Percentiles rank a stretch among this genome's conserved stretches.
These are phyloP conservation scores for Ceratobasidium sp. DNA, from an alignment of 1,284 basidiomycete species.

Conservation along the genomic window DNA sequence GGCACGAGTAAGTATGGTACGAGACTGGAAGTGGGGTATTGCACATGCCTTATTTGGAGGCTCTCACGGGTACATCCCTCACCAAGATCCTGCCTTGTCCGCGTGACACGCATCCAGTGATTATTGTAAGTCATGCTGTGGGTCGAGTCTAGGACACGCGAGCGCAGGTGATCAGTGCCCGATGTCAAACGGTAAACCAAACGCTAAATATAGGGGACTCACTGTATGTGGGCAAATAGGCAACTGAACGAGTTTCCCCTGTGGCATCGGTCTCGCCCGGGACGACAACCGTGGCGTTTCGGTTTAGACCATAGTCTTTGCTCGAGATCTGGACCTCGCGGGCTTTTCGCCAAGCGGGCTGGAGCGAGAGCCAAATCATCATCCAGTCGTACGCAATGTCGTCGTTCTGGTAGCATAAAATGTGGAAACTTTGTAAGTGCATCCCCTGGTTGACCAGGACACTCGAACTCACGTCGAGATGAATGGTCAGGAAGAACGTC, in stretches of 20 bases:
- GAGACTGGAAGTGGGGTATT: neutral
- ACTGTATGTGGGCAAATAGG: conserved; percentile 46
- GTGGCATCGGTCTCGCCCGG: conserved; percentile 53
- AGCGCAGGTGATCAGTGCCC: conserved; percentile 10
- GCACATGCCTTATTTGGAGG: conserved; percentile 48
- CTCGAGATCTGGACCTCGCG: conserved; percentile 60
- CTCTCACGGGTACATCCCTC: conserved; percentile 44
- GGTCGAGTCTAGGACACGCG: conserved; percentile 42
- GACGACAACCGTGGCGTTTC: conserved; percentile 44
- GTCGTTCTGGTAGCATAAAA: conserved; percentile 49
- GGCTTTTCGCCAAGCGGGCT: conserved; percentile 58
- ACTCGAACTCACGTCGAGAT: conserved; percentile 58
- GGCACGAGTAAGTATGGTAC: neutral
- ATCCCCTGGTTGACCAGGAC: neutral
- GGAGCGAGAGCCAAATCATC: conserved; percentile 66
- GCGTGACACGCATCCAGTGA: conserved; percentile 45
- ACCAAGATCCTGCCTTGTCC: conserved; percentile 41
- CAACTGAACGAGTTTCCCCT: conserved; percentile 46
- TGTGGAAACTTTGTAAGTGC: neutral
- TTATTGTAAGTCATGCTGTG: conserved; percentile 45
- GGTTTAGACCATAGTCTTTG: conserved; percentile 39
- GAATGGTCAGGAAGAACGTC: conserved; percentile 67
- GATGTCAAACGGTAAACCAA: neutral
- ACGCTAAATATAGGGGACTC: neutral
- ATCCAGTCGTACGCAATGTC: conserved; percentile 65